Conservation (phyloP, 1,139 yeast genomes). For the Pneumocystis sp. region DNA sequence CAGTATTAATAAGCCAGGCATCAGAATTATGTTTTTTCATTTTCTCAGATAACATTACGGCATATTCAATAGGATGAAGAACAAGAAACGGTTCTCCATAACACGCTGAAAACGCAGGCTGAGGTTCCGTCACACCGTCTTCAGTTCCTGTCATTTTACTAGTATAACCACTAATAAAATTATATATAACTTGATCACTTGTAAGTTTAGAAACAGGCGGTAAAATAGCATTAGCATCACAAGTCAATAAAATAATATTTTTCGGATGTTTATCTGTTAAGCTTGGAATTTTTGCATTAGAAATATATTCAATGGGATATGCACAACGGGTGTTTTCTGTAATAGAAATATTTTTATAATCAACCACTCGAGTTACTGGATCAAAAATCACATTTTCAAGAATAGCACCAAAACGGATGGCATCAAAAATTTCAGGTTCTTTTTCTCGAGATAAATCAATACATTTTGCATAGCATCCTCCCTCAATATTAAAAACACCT, state of each 20-base stretch:
- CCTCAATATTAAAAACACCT: slow-evolving; percentile 98
- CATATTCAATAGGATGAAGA: slow-evolving; percentile 95
- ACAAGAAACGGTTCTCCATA: slow-evolving; percentile 99
- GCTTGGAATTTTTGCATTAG: slow-evolving; percentile 94
- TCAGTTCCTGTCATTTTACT: slow-evolving; percentile 99
- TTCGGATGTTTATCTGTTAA: slow-evolving; percentile 79
- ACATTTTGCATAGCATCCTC: slow-evolving; percentile 99
- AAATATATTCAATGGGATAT: slow-evolving; percentile 92
- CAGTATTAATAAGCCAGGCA: slow-evolving; percentile 96
- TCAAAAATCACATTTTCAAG: slow-evolving; percentile 89
- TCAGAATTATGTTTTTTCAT: slow-evolving; percentile 75
- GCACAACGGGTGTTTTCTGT: slow-evolving; percentile 98
- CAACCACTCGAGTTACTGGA: slow-evolving; percentile 63
- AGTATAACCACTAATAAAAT: slow-evolving; percentile 95
- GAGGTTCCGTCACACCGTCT: slow-evolving; percentile 97
- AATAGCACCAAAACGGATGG: slow-evolving; percentile 86
- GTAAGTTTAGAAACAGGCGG: slow-evolving; percentile 94
- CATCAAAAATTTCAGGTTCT: slow-evolving; percentile 94
- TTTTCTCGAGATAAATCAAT: slow-evolving; percentile 77
- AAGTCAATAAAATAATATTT: slow-evolving; percentile 81
- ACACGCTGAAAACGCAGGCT: slow-evolving; percentile 96
- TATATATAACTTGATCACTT: slow-evolving; percentile 96
- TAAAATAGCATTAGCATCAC: slow-evolving; percentile 96
- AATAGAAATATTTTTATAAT: slow-evolving; percentile 63
- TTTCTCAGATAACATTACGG: slow-evolving; percentile 89